Evolutionary conservation across 1,139 yeast genomes (phyloP).

Genomic region (Suhomyces coccinellae): DNA sequence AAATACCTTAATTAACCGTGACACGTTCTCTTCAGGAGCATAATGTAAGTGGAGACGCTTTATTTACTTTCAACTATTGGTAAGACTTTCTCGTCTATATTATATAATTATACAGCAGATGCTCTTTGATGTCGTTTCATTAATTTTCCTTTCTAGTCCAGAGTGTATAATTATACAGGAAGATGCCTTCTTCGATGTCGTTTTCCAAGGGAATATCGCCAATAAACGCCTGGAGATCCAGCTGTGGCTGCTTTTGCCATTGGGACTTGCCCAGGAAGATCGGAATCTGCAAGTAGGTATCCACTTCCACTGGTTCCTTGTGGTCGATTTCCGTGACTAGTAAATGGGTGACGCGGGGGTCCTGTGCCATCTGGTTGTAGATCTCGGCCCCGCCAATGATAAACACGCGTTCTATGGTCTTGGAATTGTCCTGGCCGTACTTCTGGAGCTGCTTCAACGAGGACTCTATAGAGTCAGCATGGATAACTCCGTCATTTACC

Average conservation of each 20-base stretch:
- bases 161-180: constrained; percentile 49
- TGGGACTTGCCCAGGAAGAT: constrained; percentile 25
- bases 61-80: no score
- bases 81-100: no score
- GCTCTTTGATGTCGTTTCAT: no score
- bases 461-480: constrained; percentile 48
- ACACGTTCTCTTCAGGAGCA: no score
- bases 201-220: constrained; percentile 41
- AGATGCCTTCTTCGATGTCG: constrained; percentile 49
- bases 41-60: no score
- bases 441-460: constrained; percentile 35
- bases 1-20: no score
- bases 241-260: constrained; percentile 39
- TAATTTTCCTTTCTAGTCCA: constrained; percentile 40
- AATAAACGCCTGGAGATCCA: constrained; percentile 41
- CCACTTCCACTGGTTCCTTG: constrained; percentile 51
- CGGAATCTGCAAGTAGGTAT: constrained; percentile 56
- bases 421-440: constrained; percentile 14
- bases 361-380: constrained; percentile 56
- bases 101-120: no score
- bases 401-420: constrained; percentile 56
- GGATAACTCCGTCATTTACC: constrained; percentile 33
- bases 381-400: constrained; percentile 94
- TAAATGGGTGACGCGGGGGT: constrained; percentile 51
- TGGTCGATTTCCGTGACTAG: constrained; percentile 70